phyloP scores from a whole-genome alignment of 768 basidiomycete species.

The Termitomyces sp. region DNA sequence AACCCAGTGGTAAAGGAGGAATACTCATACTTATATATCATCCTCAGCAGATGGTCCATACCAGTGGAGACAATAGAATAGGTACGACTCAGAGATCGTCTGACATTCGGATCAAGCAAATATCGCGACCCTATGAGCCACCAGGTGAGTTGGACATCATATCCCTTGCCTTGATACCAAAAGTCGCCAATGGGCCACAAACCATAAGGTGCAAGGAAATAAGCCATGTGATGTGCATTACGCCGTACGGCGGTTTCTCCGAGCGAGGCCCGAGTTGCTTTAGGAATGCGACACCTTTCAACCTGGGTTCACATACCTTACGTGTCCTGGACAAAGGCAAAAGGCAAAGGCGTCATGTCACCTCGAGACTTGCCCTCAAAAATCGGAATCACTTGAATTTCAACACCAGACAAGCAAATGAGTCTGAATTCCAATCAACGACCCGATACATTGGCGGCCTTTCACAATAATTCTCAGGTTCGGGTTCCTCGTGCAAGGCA shows the following conservation, averaged over 20 bases:
- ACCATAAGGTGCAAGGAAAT: not conserved
- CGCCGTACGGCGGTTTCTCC: not conserved
- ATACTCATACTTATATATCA: not conserved
- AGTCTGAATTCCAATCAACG: not conserved
- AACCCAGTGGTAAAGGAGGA: not conserved
- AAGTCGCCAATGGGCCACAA: not conserved
- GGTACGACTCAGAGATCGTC: conserved; percentile 4
- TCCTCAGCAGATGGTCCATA: not conserved
- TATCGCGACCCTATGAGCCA: conserved; percentile 1
- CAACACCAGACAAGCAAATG: not conserved
- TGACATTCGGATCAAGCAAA: conserved; percentile 7
- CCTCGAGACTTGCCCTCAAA: not conserved
- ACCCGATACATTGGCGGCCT: conserved; percentile 4
- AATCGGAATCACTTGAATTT: not conserved
- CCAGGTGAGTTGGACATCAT: not conserved
- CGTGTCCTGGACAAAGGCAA: not conserved
- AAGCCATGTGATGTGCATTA: conserved; percentile 9
- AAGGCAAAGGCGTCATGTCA: not conserved
- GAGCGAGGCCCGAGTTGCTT: not conserved
- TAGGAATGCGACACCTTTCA: not conserved
- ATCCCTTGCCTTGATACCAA: not conserved
- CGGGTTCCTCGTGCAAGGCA: not conserved
- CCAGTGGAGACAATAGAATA: conserved; percentile 6
- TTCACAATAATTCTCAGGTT: too few species aligned
- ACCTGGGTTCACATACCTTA: not conserved